Evolutionary conservation across 768 basidiomycete genomes (phyloP), one percentile per base, ranked within the genome.

Genomic region (Mrakia gelida): DNA sequence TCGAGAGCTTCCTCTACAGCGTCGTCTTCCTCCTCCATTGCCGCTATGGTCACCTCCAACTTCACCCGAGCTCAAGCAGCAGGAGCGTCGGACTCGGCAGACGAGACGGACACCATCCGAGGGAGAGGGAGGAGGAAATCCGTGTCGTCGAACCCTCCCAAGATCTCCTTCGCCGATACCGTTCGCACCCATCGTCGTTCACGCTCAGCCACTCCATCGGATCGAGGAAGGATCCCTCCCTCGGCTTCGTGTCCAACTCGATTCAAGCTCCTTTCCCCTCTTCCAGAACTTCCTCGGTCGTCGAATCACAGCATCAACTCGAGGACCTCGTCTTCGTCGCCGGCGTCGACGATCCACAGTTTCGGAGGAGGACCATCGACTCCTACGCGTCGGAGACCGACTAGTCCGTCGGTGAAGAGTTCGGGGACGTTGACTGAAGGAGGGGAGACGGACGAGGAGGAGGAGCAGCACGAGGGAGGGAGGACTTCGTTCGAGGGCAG

Each of bases 181-280:
- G 67, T 77, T 15, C 76, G 56, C 10, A 54, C 70, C 28, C 76
- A 77, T 43, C 76, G 70, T 4, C 34, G 70, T 2, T 77, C 76
- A 26, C 56, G 67, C 21, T 77, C 76, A n/a, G 68, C 71, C 0
- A 70, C 67, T 30, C 67, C 67, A 30, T 56, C 67, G 11, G 59
- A 62, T 41, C 34, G 56, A 18, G 34, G 23, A 45, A 30, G 28
- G 11, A 18, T 43, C 26, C 32, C 15, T 59, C 75, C 45, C 32
- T 30, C 28, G 16, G 34, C 52, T n/a, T 52, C 26, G 18, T 56
- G 34, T 6, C 28, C 52, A n/a, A 61, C 34, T 21, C 23, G 43
- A n/a, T 68, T 52, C 76, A 68, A 77, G 52, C 18, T 77, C 32
- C 76, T 77, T 26, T 77, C 76, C 13, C 76, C 76, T 4, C 59